phyloP scores from a whole-genome alignment of 2,329 filamentous ascomycete species.

The Paracoccidioides brasiliensis region DNA sequence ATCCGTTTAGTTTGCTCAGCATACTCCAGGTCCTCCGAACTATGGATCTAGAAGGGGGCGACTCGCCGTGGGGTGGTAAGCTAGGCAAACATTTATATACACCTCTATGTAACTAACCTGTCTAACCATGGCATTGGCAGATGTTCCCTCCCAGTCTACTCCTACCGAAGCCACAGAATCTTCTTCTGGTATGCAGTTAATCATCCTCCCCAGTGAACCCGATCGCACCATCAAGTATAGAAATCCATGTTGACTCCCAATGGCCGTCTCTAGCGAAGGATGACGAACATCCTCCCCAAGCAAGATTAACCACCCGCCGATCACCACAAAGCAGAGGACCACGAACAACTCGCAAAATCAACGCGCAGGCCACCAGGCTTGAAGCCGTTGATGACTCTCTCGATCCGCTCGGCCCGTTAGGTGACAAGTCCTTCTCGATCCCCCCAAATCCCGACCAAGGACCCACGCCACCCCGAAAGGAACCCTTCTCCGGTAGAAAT shows the following conservation, averaged over 20 bases:
- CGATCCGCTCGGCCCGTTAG: conserved; percentile 49
- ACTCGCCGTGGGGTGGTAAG: conserved; percentile 40
- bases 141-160: conserved; percentile 35
- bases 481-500: conserved; percentile 30
- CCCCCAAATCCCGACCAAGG: conserved; percentile 37
- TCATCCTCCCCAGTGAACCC: background rate
- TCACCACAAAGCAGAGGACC: conserved; percentile 38
- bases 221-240: background rate
- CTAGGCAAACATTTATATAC: conserved; percentile 15
- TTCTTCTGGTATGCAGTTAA: conserved; percentile 16
- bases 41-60: conserved; percentile 32
- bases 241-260: background rate
- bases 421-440: conserved; percentile 30
- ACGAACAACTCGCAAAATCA: conserved; percentile 44
- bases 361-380: conserved; percentile 47
- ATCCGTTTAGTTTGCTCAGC: background rate
- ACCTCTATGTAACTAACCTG: conserved; percentile 8
- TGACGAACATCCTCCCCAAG: conserved; percentile 14
- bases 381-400: conserved; percentile 50
- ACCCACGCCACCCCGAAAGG: conserved; percentile 48
- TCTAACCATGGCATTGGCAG: conserved; percentile 20
- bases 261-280: conserved; percentile 8
- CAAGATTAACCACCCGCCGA: conserved; percentile 32
- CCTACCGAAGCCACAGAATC: conserved; percentile 17
- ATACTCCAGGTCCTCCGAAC: background rate